Evolutionary conservation across 1,139 yeast genomes (phyloP).

Genomic region (Sugiyamaella novakii): DNA sequence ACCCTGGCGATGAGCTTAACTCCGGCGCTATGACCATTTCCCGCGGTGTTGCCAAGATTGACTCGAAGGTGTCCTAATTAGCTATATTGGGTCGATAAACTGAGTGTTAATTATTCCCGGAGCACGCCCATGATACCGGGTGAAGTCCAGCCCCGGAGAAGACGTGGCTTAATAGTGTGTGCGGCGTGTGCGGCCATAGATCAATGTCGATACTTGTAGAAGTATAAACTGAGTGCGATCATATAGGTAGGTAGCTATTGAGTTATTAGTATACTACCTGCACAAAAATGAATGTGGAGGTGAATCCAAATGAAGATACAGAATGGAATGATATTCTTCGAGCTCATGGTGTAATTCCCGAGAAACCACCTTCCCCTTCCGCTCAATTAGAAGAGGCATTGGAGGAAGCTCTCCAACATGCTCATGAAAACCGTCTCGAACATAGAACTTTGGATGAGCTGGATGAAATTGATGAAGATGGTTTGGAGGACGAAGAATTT

Average conservation of each 20-base stretch:
- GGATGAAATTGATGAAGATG: conserved; percentile 77
- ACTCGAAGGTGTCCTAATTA: too few relatives aligned
- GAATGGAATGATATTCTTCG: conserved; percentile 98
- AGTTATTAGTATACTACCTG: not conserved
- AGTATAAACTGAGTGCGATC: too few relatives aligned
- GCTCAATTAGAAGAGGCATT: conserved; percentile 83
- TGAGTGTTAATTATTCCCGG: too few relatives aligned
- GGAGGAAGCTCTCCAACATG: conserved; percentile 75
- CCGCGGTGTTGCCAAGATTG: too few relatives aligned
- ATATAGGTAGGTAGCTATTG: too few relatives aligned
- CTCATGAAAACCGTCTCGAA: conserved; percentile 75
- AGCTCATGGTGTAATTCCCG: conserved; percentile 88
- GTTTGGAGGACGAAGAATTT: conserved; percentile 70
- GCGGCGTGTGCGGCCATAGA: too few relatives aligned
- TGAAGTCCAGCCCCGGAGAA: not conserved
- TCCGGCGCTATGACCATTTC: too few relatives aligned
- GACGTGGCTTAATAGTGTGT: not conserved
- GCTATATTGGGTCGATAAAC: too few relatives aligned
- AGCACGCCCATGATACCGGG: too few relatives aligned
- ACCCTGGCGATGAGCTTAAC: too few relatives aligned
- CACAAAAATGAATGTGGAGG: conserved; percentile 67
- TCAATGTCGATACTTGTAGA: too few relatives aligned
- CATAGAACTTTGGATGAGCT: conserved; percentile 74
- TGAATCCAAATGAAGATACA: conserved; percentile 93
- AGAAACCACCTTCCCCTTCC: conserved; percentile 86